Base-by-base conservation (phyloP, 1,284 basidiomycete genomes). In the Ustilago xerochloae region DNA sequence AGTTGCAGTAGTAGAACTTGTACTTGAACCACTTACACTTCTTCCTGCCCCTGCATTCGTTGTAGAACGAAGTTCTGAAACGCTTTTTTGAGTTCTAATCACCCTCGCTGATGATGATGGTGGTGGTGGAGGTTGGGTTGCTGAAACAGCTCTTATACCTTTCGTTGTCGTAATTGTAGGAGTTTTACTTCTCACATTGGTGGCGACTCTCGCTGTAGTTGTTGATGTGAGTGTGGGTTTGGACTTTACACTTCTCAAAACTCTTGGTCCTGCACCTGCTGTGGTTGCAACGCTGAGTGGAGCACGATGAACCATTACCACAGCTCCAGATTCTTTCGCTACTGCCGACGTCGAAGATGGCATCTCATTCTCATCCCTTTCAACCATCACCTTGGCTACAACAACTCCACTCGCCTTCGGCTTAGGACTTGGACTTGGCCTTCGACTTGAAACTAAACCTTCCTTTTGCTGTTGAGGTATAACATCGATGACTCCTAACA, bases 401-500 rank as follows among this genome's bases (percentile, higher is more conserved):
- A n/a, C n/a, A n/a, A n/a, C n/a, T n/a, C n/a, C n/a, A n/a, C n/a
- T n/a, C n/a, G n/a, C n/a, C n/a, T n/a, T n/a, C n/a, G 36, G 24
- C 30, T 32, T 29, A 0, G 49, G 26, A 12, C 30, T n/a, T 26
- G 56, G 33, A 47, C 41, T 15, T 6, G 41, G 41, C 22, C 24
- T 43, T 13, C 41, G 22, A 1, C 10, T 43, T 24, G 41, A 43
- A 43, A 43, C 24, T n/a, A 30, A 47, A 29, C 26, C 6, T 30
- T 30, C 6, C 51, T 30, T 15, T n/a, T 38, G 32, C 20, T 43
- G 20, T 30, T 72, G 70, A 9, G 65, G 64, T 10, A 73, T 68
- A 18, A 50, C 49, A 9, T 63, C 60, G 15, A 72, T 54, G 13
- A 65, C 67, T 6, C 63, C 72, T 13, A 75, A 45, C 38, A 69